A percentile compares a stretch with the other conserved stretches of the same genome.
Evolutionary conservation across 2,329 filamentous ascomycete genomes (phyloP).

Genomic region (Fusarium multiceps): DNA sequence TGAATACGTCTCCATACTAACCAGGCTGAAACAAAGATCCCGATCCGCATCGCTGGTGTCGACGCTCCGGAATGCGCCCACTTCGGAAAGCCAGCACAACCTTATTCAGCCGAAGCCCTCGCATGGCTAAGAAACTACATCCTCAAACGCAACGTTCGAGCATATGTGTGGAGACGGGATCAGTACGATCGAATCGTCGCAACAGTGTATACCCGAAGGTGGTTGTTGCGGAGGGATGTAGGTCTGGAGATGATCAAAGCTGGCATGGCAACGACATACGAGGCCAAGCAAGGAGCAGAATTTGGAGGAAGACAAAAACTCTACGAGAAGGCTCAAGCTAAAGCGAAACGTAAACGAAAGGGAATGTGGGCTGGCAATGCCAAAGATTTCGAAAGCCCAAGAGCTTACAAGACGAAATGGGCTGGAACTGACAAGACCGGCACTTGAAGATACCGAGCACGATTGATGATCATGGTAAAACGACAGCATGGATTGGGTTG

Average conservation of each 20-base stretch:
- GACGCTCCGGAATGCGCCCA: conserved; percentile 95
- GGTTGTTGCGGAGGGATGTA: conserved; percentile 80
- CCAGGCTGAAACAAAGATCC: conserved; percentile 67
- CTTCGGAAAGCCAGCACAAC: conserved; percentile 89
- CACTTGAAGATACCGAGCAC: conserved; percentile 23
- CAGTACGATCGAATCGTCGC: conserved; percentile 94
- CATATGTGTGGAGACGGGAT: conserved; percentile 84
- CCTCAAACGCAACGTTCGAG: conserved; percentile 77
- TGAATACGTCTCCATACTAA: conserved; percentile 29
- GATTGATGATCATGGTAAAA: conserved; percentile 6
- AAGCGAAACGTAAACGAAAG: conserved; percentile 71
- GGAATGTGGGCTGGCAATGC: conserved; percentile 81
- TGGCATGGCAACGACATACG: conserved; percentile 91
- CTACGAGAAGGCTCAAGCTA: conserved; percentile 74
- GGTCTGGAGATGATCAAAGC: conserved; percentile 88
- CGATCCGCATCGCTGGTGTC: conserved; percentile 88
- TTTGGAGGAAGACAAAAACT: conserved; percentile 77
- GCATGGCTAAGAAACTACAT: conserved; percentile 82
- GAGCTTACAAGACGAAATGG: conserved; percentile 79
- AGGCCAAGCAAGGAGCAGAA: conserved; percentile 89
- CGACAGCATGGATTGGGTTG: conserved; percentile 8
- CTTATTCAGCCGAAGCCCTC: conserved; percentile 82
- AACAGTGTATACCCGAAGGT: conserved; percentile 79
- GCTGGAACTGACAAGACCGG: conserved; percentile 38
- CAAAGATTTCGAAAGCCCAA: conserved; percentile 80